A percentile compares a stretch with the other conserved stretches of the same genome.
phyloP scores from a whole-genome alignment of 345 rosid genomes.

The Eucalyptus microcorys region DNA sequence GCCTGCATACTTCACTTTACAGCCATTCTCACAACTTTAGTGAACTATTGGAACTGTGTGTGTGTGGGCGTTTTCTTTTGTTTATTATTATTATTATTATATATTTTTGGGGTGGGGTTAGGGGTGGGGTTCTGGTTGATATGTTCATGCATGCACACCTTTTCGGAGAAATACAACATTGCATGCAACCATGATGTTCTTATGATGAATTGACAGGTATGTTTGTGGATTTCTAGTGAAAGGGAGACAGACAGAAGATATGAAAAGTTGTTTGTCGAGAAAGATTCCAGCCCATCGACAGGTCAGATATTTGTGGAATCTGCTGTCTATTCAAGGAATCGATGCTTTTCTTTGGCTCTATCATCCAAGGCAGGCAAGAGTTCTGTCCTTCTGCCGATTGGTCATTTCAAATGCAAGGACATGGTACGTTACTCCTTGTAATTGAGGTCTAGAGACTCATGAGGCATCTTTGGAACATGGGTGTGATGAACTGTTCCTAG shows the following conservation, averaged over 20 bases:
- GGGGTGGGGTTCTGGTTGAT: background rate
- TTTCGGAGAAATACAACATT: background rate
- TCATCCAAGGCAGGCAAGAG: constrained; percentile 93
- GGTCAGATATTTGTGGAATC: constrained; percentile 71
- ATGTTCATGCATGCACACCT: background rate
- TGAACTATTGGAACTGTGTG: background rate
- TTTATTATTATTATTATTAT: too few relatives aligned
- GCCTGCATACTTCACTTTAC: background rate
- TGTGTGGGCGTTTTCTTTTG: background rate
- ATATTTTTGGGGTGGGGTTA: background rate
- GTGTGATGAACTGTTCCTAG: background rate
- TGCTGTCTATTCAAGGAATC: constrained; percentile 91
- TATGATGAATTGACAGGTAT: constrained; percentile 36
- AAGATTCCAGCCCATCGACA: constrained; percentile 40
- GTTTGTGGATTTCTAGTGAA: constrained; percentile 41
- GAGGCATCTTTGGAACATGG: background rate
- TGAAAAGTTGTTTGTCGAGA: constrained; percentile 42
- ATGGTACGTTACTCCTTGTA: constrained; percentile 40
- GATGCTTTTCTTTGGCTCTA: constrained; percentile 79
- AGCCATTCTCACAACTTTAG: background rate
- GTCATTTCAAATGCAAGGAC: constrained; percentile 65
- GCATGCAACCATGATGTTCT: background rate
- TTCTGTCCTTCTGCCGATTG: constrained; percentile 67
- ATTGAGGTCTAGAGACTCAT: background rate
- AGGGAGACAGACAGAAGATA: constrained; percentile 41